Percentiles rank a stretch among this genome's conserved stretches.
Evolutionary conservation across 139 green algal species (phyloP).

Genomic region (Dunaliella primolecta): DNA sequence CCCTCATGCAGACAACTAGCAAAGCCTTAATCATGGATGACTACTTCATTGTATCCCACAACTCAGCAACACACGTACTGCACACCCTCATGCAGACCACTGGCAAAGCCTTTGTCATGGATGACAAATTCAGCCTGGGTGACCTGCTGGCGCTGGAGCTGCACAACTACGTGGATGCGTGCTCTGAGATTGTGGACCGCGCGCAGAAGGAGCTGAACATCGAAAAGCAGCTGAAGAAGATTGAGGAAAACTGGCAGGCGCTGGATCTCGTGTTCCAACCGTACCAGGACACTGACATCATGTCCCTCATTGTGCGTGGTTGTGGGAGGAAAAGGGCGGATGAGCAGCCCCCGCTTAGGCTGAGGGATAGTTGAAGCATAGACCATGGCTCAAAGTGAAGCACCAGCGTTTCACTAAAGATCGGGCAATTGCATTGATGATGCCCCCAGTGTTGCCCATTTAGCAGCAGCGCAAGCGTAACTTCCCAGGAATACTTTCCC

Average conservation of each 20-base stretch:
- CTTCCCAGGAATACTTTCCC: too few species aligned
- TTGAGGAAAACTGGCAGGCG: constrained; percentile 78
- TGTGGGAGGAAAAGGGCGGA: neutral
- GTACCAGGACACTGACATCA: constrained; percentile 68
- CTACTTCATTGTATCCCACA: neutral
- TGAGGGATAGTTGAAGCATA: too few species aligned
- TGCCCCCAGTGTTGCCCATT: too few species aligned
- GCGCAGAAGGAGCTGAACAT: constrained; percentile 88
- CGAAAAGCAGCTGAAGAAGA: constrained; percentile 82
- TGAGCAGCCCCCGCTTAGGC: neutral
- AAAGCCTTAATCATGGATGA: too few species aligned
- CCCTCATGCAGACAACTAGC: too few species aligned
- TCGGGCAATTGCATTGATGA: too few species aligned
- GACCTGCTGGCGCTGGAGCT: constrained; percentile 80
- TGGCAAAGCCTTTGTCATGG: constrained; percentile 83
- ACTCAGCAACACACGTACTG: neutral
- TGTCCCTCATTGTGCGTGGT: constrained; percentile 30
- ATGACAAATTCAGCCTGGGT: constrained; percentile 78
- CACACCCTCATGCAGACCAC: constrained; percentile 42
- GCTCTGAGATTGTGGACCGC: constrained; percentile 85
- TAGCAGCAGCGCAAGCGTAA: too few species aligned
- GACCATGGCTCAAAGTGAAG: too few species aligned
- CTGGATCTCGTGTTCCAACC: constrained; percentile 65
- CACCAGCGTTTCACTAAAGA: too few species aligned
- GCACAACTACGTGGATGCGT: constrained; percentile 84